Evolutionary conservation across 305 asterid species (phyloP).

Genomic region (Rubia tinctorum): DNA sequence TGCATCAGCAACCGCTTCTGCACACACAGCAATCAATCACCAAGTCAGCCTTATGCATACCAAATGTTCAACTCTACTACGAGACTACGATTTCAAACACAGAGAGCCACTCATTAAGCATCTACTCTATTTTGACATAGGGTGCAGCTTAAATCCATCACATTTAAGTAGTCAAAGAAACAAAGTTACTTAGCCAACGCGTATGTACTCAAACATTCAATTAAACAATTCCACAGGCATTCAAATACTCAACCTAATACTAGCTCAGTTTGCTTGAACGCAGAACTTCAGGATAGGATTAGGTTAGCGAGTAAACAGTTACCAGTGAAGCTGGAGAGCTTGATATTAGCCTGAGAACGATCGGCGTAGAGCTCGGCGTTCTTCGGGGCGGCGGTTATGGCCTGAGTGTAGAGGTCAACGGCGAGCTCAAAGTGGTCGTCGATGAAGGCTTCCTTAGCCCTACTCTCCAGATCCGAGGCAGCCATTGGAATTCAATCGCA

Average conservation of each 20-base stretch:
- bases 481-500: conserved; percentile 45
- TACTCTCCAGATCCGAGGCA: conserved; percentile 76
- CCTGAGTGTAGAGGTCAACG: conserved; percentile 89
- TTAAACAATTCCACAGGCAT: background rate
- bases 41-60: background rate
- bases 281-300: background rate
- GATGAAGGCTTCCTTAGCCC: conserved; percentile 87
- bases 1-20: conserved; percentile 91
- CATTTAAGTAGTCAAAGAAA: background rate
- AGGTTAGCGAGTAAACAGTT: background rate
- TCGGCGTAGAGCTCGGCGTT: conserved; percentile 76
- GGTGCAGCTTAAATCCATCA: background rate
- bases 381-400: conserved; percentile 58
- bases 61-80: background rate
- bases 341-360: conserved; percentile 97
- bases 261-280: background rate
- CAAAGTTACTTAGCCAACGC: background rate
- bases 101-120: background rate
- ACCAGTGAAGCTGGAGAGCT: conserved; percentile 80
- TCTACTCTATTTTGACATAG: no score
- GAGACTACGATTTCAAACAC: background rate
- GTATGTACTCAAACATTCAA: background rate
- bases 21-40: conserved; percentile 16
- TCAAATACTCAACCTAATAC: background rate
- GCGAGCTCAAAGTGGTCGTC: conserved; percentile 97